Percentiles rank a stretch among this genome's conserved stretches.
These are phyloP conservation scores for Didymella glomerata DNA, from an alignment of 2,329 filamentous ascomycete species.

Conservation along the genomic window DNA sequence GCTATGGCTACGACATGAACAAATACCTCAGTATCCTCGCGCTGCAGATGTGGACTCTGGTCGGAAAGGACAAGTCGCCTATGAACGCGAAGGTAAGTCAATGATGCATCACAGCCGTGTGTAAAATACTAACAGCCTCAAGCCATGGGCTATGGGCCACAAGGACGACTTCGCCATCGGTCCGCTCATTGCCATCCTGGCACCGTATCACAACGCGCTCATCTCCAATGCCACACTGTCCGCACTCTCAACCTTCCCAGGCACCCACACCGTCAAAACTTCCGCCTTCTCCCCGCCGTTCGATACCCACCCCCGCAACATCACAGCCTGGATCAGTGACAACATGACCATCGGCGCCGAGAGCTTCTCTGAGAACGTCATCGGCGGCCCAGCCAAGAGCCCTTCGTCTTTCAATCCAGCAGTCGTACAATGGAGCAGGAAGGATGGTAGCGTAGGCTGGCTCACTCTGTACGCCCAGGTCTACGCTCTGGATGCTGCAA, in stretches of 20 bases:
- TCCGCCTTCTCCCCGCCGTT: conserved; percentile 67
- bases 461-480: conserved; percentile 42
- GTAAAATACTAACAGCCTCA: conserved; percentile 10
- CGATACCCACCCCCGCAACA: conserved; percentile 65
- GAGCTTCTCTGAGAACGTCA: conserved; percentile 63
- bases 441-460: conserved; percentile 43
- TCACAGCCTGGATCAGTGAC: conserved; percentile 65
- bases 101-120: too few species aligned
- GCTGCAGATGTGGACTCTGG: conserved; percentile 66
- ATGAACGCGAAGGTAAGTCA: conserved; percentile 42
- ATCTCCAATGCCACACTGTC: conserved; percentile 53
- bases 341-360: conserved; percentile 68
- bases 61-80: conserved; percentile 58
- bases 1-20: conserved; percentile 72
- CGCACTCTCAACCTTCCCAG: conserved; percentile 59
- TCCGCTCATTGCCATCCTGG: conserved; percentile 65
- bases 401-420: conserved; percentile 66
- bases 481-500: conserved; percentile 32
- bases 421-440: conserved; percentile 65
- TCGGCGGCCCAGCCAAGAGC: conserved; percentile 64
- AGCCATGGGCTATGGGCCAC: conserved; percentile 66
- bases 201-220: conserved; percentile 59
- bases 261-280: conserved; percentile 62
- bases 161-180: conserved; percentile 66
- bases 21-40: conserved; percentile 67